phyloP scores from a whole-genome alignment of 225 moss, liverwort and hornwort species.

The Antitrichia curtipendula region DNA sequence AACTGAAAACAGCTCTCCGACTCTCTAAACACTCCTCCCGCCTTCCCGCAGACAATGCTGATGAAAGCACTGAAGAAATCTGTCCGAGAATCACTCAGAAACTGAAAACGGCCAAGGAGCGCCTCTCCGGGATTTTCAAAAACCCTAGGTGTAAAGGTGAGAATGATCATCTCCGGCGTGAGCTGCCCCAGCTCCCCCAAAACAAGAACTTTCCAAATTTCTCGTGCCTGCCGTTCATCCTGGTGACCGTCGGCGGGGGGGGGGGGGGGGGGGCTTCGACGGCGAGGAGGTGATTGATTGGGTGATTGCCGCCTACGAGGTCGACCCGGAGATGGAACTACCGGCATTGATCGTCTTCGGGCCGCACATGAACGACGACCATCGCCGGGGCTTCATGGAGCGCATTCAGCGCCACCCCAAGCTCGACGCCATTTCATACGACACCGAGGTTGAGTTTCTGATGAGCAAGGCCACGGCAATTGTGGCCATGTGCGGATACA shows the following conservation, averaged over 20 bases:
- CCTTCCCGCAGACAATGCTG: too few relatives aligned
- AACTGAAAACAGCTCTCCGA: too few relatives aligned
- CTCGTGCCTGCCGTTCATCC: neutral
- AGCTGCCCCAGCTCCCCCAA: neutral
- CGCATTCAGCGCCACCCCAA: neutral
- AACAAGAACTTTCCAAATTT: neutral
- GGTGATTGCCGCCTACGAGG: neutral
- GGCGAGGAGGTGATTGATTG: neutral
- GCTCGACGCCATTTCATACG: neutral
- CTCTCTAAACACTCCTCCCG: too few relatives aligned
- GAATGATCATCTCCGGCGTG: neutral
- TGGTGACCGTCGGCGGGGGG: neutral
- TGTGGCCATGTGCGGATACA: neutral
- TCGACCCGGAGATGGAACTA: neutral
- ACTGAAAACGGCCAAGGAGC: too few relatives aligned
- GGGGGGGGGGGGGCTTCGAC: neutral
- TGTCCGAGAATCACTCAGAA: too few relatives aligned
- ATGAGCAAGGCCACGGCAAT: neutral
- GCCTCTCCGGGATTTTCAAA: too few relatives aligned
- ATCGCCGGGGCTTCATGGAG: neutral
- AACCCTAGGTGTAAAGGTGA: too few relatives aligned
- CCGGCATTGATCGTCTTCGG: neutral
- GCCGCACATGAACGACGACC: neutral
- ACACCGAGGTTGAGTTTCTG: neutral
- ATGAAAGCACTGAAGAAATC: too few relatives aligned